A percentile compares a stretch with the other conserved stretches of the same genome.
phyloP scores from a whole-genome alignment of 805 yeast genomes.

The Wickerhamia fluorescens region DNA sequence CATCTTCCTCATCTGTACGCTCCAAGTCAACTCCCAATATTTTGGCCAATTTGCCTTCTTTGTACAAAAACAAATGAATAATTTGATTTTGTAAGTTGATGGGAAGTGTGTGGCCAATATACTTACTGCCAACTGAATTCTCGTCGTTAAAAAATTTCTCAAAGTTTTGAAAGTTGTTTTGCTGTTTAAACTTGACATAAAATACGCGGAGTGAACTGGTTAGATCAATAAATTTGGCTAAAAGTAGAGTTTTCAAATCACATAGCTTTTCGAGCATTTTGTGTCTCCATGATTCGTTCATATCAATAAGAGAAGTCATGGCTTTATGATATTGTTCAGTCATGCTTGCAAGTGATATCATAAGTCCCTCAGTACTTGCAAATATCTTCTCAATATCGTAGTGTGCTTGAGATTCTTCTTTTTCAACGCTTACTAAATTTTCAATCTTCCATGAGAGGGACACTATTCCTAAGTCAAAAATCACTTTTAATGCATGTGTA shows the following conservation, averaged over 20 bases:
- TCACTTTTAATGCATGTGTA: constrained; percentile 9
- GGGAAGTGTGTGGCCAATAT: constrained; percentile 18
- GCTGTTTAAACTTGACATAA: constrained; percentile 19
- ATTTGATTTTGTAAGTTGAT: constrained; percentile 23
- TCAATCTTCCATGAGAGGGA: constrained; percentile 31
- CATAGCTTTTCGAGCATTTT: constrained; percentile 15
- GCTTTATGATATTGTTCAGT: constrained; percentile 15
- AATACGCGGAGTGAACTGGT: constrained; percentile 27
- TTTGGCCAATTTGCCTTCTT: constrained; percentile 42
- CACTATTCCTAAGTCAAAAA: constrained; percentile 20
- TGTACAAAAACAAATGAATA: constrained; percentile 37
- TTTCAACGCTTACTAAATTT: constrained; percentile 18
- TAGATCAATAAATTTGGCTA: constrained; percentile 24
- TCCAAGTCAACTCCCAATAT: constrained; percentile 35
- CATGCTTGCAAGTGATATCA: constrained; percentile 9
- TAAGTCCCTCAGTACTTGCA: constrained; percentile 12
- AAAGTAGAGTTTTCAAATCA: constrained; percentile 16
- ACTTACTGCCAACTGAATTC: constrained; percentile 10
- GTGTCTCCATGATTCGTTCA: constrained; percentile 1
- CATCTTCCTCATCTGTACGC: constrained; percentile 47
- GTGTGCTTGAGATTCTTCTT: constrained; percentile 12
- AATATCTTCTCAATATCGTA: constrained; percentile 18
- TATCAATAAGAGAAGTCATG: constrained; percentile 8
- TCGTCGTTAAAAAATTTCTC: constrained; percentile 23
- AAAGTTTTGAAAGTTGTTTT: constrained; percentile 19